Base-by-base conservation (phyloP, 2,329 filamentous ascomycete species). In the Zopfia rhizophila region DNA sequence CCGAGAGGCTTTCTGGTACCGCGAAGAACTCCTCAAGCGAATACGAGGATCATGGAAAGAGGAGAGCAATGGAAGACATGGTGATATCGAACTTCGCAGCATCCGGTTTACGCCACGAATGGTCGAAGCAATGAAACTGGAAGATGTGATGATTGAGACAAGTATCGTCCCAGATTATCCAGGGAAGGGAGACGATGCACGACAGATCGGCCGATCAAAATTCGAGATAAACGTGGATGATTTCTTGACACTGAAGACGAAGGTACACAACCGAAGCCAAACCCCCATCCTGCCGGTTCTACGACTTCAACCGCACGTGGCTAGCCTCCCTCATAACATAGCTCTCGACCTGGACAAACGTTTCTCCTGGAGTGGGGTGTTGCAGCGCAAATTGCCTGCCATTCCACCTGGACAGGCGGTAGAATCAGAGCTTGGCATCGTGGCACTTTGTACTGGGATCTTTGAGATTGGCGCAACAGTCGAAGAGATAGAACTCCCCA, bases 1-100 rank as follows among this genome's bases (percentile, higher is more conserved):
- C 49, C 81, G 92, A 38, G 91, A 96, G 72, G 85, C 87, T 0
- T 97, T 97, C 68, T 97, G 92, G 92, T 96, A 91, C 69, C 84
- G 91, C 12, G 89, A 96, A 68, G 85, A 84, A 63, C 81, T 97
- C 2, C 80, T 97, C 3, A 86, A 88, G 48, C 78, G 79, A 29
- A 74, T 96, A 7, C 80, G 79, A 18, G 91, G 87, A 0, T 83
- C 79, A 0, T 97, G 92, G 92, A 82, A 77, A 43, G 82, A 86
- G 55, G 73, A 76, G 12, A 84, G 56, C 3, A 58, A 60, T 13
- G 75, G 75, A 2, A 80, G 87, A 27, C 74, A 76, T 32, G 92
- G 92, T 3, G 78, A 77, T 1, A 82, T 97, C 38, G 90, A 96
- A 64, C 75, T 96, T 4, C 85, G 91, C 29, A 85, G 84, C 23